phyloP scores from a whole-genome alignment of 2,329 filamentous ascomycete species.

The Raffaelea ambrosiae region DNA sequence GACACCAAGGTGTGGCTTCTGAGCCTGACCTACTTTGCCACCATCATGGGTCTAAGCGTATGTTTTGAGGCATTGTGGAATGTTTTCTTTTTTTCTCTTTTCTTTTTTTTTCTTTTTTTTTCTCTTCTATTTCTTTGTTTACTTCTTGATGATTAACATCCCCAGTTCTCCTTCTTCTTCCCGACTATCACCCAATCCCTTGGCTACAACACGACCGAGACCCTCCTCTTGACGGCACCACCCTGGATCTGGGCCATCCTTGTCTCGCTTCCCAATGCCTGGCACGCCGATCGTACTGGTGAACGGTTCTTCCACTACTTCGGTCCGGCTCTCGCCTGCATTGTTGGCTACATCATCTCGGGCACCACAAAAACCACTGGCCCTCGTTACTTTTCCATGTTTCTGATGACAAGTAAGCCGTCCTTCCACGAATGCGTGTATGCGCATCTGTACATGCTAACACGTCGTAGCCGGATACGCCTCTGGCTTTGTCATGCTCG shows the following conservation, averaged over 20 bases:
- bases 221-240: conserved; percentile 56
- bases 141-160: too few species aligned
- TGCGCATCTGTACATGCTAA: too few species aligned
- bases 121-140: conserved; percentile 21
- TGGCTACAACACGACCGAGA: conserved; percentile 49
- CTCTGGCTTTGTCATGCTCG: conserved; percentile 58
- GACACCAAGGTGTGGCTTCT: conserved; percentile 55
- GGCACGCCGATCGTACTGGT: conserved; percentile 64
- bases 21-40: conserved; percentile 44
- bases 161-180: conserved; percentile 38
- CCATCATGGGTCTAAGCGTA: conserved; percentile 40
- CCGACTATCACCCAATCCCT: conserved; percentile 59
- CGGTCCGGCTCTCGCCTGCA: conserved; percentile 50
- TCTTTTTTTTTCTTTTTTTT: conserved; percentile 24
- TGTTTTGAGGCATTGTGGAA: conserved; percentile 36
- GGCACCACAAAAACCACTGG: conserved; percentile 52
- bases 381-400: conserved; percentile 61
- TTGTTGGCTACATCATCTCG: conserved; percentile 59
- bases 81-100: conserved; percentile 50
- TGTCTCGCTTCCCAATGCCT: conserved; percentile 55
- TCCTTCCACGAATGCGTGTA: too few species aligned
- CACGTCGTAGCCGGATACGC: conserved; percentile 36
- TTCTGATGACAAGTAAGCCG: conserved; percentile 64
- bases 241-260: conserved; percentile 57
- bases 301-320: conserved; percentile 64